A percentile compares a stretch with the other conserved stretches of the same genome.
phyloP scores from a whole-genome alignment of 371 early-diverging fungal genomes.

The Mortierella sp. region DNA sequence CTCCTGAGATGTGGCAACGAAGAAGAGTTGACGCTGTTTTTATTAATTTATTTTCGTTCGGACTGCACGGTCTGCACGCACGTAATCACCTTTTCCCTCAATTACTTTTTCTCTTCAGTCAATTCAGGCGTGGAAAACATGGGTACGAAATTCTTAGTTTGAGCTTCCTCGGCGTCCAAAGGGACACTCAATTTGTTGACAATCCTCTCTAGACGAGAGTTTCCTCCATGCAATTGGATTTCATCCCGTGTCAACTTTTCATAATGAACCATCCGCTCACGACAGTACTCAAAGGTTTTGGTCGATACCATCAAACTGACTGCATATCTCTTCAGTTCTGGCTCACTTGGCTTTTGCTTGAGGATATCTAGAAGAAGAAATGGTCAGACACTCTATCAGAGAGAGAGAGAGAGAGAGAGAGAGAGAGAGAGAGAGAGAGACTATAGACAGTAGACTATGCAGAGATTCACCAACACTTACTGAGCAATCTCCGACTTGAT shows the following conservation, averaged over 20 bases:
- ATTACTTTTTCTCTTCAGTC: no score
- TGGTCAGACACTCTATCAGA: no score
- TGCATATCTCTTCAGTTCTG: conserved; percentile 89
- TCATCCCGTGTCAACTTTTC: conserved; percentile 70
- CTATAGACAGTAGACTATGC: background rate
- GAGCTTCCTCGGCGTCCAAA: conserved; percentile 8
- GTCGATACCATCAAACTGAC: conserved; percentile 82
- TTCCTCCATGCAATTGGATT: conserved; percentile 81
- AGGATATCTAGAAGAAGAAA: conserved; percentile 84
- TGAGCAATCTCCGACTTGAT: conserved; percentile 72
- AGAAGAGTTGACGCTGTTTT: no score
- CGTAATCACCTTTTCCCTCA: no score
- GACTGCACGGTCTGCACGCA: no score
- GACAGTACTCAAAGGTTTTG: conserved; percentile 83
- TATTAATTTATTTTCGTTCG: no score
- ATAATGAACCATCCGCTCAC: conserved; percentile 62
- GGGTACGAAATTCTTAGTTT: conserved; percentile 22
- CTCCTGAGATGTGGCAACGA: no score
- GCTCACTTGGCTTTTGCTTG: conserved; percentile 81
- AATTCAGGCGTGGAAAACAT: conserved; percentile 4
- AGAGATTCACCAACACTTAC: conserved; percentile 53
- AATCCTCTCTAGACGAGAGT: conserved; percentile 68
- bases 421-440: background rate
- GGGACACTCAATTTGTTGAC: conserved; percentile 58
- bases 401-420: background rate